Conservation (phyloP, 768 basidiomycete genomes). For the Suillus bovinus region DNA sequence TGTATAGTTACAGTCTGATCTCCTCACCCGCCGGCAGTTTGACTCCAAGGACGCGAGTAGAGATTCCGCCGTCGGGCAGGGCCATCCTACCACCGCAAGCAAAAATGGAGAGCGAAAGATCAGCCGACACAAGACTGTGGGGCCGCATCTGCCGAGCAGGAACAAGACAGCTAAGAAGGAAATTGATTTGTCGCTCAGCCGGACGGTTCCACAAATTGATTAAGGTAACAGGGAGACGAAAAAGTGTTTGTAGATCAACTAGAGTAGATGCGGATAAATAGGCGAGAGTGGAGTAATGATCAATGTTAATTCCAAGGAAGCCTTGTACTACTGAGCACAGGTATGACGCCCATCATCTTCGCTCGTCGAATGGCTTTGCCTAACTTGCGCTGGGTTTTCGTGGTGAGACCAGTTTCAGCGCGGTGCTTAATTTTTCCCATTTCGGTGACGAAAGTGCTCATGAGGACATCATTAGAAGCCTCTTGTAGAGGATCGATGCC, state of each 20-base stretch:
- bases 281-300: not conserved
- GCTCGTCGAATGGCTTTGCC: constrained; percentile 87
- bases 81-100: not conserved
- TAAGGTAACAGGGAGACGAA: not conserved
- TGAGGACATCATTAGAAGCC: constrained; percentile 57
- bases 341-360: constrained; percentile 89
- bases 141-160: not conserved
- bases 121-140: not conserved
- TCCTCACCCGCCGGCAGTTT: not conserved
- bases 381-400: constrained; percentile 73
- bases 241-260: not conserved
- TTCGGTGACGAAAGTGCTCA: constrained; percentile 60
- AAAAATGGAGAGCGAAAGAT: not conserved
- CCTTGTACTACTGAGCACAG: constrained; percentile 40
- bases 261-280: not conserved
- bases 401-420: constrained; percentile 68
- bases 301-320: constrained; percentile 14
- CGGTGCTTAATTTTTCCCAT: constrained; percentile 84
- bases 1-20: not conserved
- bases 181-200: not conserved
- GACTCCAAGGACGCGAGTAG: not conserved
- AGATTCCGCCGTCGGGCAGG: not conserved
- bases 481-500: constrained; percentile 74
- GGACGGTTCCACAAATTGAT: not conserved
- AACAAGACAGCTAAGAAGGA: not conserved